Evolutionary conservation across 2,329 filamentous ascomycete genomes (phyloP), one percentile per base, ranked within the genome.

Genomic region (Calycina marina): DNA sequence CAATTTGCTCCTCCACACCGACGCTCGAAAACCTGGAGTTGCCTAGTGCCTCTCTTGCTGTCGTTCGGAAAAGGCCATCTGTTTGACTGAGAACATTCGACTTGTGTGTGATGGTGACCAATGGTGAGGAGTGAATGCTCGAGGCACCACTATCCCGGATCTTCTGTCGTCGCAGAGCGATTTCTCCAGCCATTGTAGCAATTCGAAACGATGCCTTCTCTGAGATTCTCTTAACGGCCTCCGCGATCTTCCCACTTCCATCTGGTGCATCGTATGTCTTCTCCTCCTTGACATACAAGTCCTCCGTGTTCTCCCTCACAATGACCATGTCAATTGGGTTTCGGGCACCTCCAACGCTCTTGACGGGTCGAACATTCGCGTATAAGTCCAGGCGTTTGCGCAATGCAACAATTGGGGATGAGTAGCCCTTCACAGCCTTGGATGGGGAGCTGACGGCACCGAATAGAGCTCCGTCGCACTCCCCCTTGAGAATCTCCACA

Each of bases 91-190:
- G 71, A 14, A 98, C 90, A 61, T 98, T 98, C 57, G 78, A 86
- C 67, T 98, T 98, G 70, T 98, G 90, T 30, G 90, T 96, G 56
- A 98, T 84, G 38, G 90, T 98, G 39, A 98, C 86, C 48, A 88
- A 68, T 16, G 85, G 75, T 27, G 61, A 54, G 32, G 60, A 58
- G 60, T 85, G 79, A 42, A 80, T 75, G 54, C 68, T 72, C 15
- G 61, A 49, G 10, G 55, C 50, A 28, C 65, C 63, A 9, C 60
- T 55, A 24, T 75, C 67, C 40, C 88, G 74, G 48, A 93, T 75
- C 53, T 79, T 77, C 54, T 93, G 82, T 43, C 90, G 69, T 33
- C 85, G 75, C 40, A 92, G 63, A 10, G 90, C 90, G 56, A 98
- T 93, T 51, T 96, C 85, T 36, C 88, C 90, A 5, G 90, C 90